phyloP scores from a whole-genome alignment of 2,329 filamentous ascomycete genomes.

The Orbilia oligospora region DNA sequence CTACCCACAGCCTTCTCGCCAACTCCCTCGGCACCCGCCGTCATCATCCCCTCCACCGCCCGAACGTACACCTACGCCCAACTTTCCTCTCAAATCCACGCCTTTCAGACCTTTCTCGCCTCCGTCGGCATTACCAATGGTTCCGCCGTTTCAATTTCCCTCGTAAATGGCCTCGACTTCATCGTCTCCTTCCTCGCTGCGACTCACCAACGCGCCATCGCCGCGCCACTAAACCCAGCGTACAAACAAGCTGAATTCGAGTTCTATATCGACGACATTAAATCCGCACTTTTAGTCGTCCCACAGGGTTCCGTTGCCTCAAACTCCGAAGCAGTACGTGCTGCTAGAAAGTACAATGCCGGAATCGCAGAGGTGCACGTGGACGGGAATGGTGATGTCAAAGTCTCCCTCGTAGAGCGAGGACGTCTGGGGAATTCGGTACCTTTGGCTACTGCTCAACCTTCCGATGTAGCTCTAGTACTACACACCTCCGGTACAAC shows the following conservation, averaged over 20 bases:
- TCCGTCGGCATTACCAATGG: slow-evolving; percentile 78
- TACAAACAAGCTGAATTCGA: slow-evolving; percentile 94
- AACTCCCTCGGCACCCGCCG: slow-evolving; percentile 72
- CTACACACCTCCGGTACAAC: slow-evolving; percentile 89
- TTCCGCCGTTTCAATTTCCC: slow-evolving; percentile 84
- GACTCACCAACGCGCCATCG: slow-evolving; percentile 85
- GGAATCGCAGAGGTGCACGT: slow-evolving; percentile 91
- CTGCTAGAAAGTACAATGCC: slow-evolving; percentile 82
- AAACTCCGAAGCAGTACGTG: slow-evolving; percentile 79
- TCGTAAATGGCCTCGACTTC: slow-evolving; percentile 89
- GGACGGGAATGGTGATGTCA: slow-evolving; percentile 75
- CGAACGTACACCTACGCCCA: slow-evolving; percentile 79
- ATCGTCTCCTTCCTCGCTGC: slow-evolving; percentile 88
- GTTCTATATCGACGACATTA: slow-evolving; percentile 91
- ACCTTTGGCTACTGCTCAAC: slow-evolving; percentile 72
- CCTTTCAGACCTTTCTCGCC: slow-evolving; percentile 84
- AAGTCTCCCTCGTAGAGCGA: slow-evolving; percentile 81
- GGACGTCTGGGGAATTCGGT: slow-evolving; percentile 74
- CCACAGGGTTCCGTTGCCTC: slow-evolving; percentile 78
- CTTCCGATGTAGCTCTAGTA: slow-evolving; percentile 85
- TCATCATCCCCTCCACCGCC: slow-evolving; percentile 79
- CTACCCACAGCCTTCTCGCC: slow-evolving; percentile 73
- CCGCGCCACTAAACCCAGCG: slow-evolving; percentile 86
- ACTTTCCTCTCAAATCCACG: slow-evolving; percentile 76
- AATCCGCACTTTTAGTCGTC: slow-evolving; percentile 82